Evolutionary conservation across 1,284 basidiomycete species (phyloP).

Genomic region (Apiotrichum sp.): DNA sequence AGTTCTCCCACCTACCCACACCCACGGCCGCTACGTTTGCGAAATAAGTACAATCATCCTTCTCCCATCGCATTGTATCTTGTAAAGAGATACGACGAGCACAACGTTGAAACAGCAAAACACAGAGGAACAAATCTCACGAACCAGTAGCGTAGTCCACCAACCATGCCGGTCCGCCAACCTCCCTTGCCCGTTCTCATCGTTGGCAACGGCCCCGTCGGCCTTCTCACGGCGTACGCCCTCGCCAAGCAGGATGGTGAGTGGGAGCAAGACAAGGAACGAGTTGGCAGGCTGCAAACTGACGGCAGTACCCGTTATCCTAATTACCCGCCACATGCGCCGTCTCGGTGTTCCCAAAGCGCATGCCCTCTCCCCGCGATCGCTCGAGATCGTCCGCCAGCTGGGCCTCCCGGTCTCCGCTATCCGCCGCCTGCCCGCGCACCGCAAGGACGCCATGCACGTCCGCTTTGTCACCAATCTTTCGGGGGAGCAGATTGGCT

Average conservation of each 20-base stretch:
- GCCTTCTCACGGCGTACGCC: slow-evolving; percentile 17
- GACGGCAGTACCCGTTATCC: slow-evolving; percentile 21
- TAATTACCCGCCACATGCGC: slow-evolving; percentile 20
- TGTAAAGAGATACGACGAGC: too few species aligned
- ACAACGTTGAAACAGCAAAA: too few species aligned
- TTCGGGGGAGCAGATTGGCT: slow-evolving; percentile 18
- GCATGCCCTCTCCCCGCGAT: slow-evolving; percentile 22
- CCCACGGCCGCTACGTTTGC: too few species aligned
- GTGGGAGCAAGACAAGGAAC: not conserved
- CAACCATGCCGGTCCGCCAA: slow-evolving; percentile 3
- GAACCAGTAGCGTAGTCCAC: too few species aligned
- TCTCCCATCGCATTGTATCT: too few species aligned
- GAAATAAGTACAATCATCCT: too few species aligned
- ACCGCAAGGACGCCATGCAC: slow-evolving; percentile 18
- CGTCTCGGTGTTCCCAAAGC: slow-evolving; percentile 25
- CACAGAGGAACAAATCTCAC: too few species aligned
- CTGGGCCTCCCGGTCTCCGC: slow-evolving; percentile 13
- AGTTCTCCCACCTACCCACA: too few species aligned
- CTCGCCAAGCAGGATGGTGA: slow-evolving; percentile 19
- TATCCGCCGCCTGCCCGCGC: slow-evolving; percentile 17
- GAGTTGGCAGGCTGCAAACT: not conserved
- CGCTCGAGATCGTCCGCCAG: slow-evolving; percentile 25
- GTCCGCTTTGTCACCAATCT: slow-evolving; percentile 24
- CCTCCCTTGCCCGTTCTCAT: slow-evolving; percentile 17
- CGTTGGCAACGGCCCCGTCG: slow-evolving; percentile 23